Evolutionary conservation across 192 early-diverging fungal species (phyloP).

Genomic region (Coemansia sp.): DNA sequence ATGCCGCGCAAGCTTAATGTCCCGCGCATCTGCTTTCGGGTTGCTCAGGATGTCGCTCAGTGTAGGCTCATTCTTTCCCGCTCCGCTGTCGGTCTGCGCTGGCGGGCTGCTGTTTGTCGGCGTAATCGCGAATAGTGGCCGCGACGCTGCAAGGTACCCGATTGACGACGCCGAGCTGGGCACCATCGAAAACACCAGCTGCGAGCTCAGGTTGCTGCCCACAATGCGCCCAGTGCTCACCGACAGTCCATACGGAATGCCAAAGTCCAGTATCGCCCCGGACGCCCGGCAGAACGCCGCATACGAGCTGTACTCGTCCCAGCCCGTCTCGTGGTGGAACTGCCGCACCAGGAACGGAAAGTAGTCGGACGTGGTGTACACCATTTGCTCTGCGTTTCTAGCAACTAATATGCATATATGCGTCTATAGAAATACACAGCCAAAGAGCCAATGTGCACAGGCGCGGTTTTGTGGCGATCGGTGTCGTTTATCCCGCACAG

Average conservation of each 20-base stretch:
- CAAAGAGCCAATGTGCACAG: no score
- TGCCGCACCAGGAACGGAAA: constrained; percentile 77
- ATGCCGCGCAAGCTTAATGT: not conserved
- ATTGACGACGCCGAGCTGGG: constrained; percentile 67
- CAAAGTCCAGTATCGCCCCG: constrained; percentile 77
- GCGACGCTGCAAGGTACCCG: constrained; percentile 81
- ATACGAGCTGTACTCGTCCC: constrained; percentile 82
- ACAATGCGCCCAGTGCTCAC: constrained; percentile 53
- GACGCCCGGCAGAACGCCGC: constrained; percentile 72
- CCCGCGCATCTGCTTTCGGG: not conserved
- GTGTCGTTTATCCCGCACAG: no score
- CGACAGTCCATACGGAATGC: constrained; percentile 69
- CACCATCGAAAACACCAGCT: constrained; percentile 59
- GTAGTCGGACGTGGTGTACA: constrained; percentile 60
- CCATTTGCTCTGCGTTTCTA: constrained; percentile 8
- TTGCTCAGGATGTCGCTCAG: constrained; percentile 3
- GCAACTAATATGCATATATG: not conserved
- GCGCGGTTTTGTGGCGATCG: no score
- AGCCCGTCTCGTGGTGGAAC: constrained; percentile 73
- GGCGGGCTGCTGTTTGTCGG: not conserved
- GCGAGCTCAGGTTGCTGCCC: constrained; percentile 73
- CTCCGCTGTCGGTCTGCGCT: no score
- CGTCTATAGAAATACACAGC: not conserved
- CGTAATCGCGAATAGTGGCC: constrained; percentile 56
- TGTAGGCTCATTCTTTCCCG: not conserved